Percentiles rank a stretch among this genome's conserved stretches.
These are phyloP conservation scores for Halenospora varia DNA, from an alignment of 495 filamentous ascomycete genomes.

Conservation along the genomic window DNA sequence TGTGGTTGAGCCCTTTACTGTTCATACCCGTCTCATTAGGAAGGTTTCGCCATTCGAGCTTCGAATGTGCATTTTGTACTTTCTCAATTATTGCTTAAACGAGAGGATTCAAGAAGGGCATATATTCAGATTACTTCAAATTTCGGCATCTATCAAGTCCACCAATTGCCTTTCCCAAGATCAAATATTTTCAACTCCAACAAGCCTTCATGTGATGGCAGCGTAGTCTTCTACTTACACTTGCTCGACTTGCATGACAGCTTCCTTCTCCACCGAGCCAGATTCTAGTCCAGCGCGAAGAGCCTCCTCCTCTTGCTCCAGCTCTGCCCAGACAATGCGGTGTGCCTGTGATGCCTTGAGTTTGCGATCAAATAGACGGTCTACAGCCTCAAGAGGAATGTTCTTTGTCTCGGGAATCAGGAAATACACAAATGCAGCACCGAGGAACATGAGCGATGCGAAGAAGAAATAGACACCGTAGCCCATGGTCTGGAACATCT, in stretches of 20 bases:
- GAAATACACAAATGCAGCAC: constrained; percentile 30
- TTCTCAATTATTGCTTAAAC: too few relatives aligned
- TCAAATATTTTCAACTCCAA: too few relatives aligned
- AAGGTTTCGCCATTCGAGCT: too few relatives aligned
- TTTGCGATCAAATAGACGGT: constrained; percentile 16
- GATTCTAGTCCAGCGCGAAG: constrained; percentile 13
- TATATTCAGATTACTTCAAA: too few relatives aligned
- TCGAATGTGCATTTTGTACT: too few relatives aligned
- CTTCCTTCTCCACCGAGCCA: background rate
- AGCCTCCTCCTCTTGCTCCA: constrained; percentile 14
- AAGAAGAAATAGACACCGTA: constrained; percentile 48
- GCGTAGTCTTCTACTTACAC: background rate
- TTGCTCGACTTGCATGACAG: constrained; percentile 1
- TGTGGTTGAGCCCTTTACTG: too few relatives aligned
- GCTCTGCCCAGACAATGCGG: constrained; percentile 17
- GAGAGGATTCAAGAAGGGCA: too few relatives aligned
- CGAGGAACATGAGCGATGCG: constrained; percentile 13
- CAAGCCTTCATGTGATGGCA: background rate
- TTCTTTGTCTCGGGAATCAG: constrained; percentile 35
- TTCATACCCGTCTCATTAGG: too few relatives aligned
- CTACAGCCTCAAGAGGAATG: constrained; percentile 32
- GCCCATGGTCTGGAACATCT: constrained; percentile 42
- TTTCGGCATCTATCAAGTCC: too few relatives aligned
- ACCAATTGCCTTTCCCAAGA: too few relatives aligned
- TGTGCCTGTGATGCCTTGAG: constrained; percentile 13